Base-by-base conservation (phyloP, 179 eudicot genomes). In the Spinacia oleracea region DNA sequence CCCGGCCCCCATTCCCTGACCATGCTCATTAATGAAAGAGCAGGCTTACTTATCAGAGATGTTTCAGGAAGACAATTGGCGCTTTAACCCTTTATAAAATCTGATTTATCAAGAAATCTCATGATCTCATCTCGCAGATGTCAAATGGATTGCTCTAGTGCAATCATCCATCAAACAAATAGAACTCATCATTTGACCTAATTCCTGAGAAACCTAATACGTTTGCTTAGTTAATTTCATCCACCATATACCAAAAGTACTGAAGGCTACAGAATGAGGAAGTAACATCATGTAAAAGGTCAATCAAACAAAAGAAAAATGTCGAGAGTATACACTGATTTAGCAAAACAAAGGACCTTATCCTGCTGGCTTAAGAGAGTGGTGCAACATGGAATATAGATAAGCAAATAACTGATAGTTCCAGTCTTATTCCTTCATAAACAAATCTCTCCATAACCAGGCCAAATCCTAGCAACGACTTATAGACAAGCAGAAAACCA, bases 1-100 rank as follows among this genome's bases (percentile, higher is more conserved):
- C 9, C 58, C 58, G 14, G 4, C n/a, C 58, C 2, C 56, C n/a
- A 46, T 42, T 74, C 53, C 55, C 42, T 60, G 34, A 65, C 31
- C 43, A 51, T 48, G 29, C 35, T 73, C 66, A 79, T 73, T 18
- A 35, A 34, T 23, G 38, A 25, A 34, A 29, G 55, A 73, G 38
- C 6, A 20, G 31, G 18, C 48, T 60, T 23, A 35, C 21, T 10
- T 45, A 43, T 12, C 8, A 21, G 16, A 46, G 42, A 21, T 35
- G 16, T 79, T 46, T 38, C 45, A 71, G 55, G 43, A 15, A 70
- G 43, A 46, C 31, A 59, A 3, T 10, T 46, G 48, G 29, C 34
- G 25, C 27, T 35, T 67, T 15, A 25, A 23, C 29, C 45, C 48
- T 42, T 40, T 15, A 16, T 12, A 35, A 25, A 18, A n/a, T 38